These are phyloP conservation scores for Pelargonium australe DNA, from an alignment of 441 rosid genomes.

Conservation along the genomic window DNA sequence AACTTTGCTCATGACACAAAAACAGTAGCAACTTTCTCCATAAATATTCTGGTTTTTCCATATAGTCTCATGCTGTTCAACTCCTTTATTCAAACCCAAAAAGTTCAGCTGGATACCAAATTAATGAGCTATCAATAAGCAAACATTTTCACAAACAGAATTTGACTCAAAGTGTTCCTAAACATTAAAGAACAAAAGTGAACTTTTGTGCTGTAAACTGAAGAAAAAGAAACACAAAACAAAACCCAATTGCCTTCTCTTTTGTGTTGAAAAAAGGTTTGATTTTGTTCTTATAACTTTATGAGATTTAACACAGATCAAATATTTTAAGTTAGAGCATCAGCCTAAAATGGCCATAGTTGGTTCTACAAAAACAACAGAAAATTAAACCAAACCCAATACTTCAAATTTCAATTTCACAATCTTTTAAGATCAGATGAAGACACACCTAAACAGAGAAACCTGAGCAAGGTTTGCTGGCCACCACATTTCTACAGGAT, in stretches of 20 bases:
- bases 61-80: background rate
- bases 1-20: background rate
- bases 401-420: too few species aligned
- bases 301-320: background rate
- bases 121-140: background rate
- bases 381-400: too few species aligned
- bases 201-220: background rate
- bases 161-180: background rate
- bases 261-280: background rate
- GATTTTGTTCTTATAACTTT: background rate
- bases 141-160: slow-evolving; percentile 1
- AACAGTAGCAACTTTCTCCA: background rate
- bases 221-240: background rate
- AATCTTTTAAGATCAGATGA: too few species aligned
- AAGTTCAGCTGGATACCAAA: background rate
- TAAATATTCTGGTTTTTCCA: background rate
- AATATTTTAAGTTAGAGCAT: too few species aligned
- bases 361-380: too few species aligned
- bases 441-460: slow-evolving; percentile 52
- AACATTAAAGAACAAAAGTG: background rate
- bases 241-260: background rate
- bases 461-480: slow-evolving; percentile 75
- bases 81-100: background rate
- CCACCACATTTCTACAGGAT: slow-evolving; percentile 98
- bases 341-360: too few species aligned